Conservation (phyloP, 192 early-diverging fungal genomes). For the Coemansia sp. region DNA sequence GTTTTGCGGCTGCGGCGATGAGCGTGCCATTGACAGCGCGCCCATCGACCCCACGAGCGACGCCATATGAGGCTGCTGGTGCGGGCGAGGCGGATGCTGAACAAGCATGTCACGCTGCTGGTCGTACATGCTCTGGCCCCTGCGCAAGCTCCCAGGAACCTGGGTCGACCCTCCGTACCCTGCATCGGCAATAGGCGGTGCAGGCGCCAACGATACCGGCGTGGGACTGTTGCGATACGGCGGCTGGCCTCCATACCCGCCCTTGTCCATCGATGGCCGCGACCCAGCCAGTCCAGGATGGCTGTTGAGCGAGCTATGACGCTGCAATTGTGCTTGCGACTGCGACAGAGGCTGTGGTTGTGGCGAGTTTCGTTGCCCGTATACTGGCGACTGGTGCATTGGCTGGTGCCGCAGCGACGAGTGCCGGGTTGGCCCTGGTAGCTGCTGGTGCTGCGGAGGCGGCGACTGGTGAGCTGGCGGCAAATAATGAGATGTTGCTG, state of each 20-base stretch:
- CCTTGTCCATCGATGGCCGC: not conserved
- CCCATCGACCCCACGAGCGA: constrained; percentile 41
- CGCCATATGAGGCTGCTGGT: constrained; percentile 17
- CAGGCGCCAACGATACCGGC: not conserved
- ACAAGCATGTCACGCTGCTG: constrained; percentile 12
- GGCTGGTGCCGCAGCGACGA: constrained; percentile 18
- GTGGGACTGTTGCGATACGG: constrained; percentile 6
- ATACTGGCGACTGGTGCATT: constrained; percentile 19
- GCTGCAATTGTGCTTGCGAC: constrained; percentile 22
- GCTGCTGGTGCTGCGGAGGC: constrained; percentile 10
- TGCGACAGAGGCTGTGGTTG: constrained; percentile 24
- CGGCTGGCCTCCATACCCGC: not conserved
- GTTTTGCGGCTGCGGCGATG: constrained; percentile 1
- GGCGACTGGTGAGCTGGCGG: constrained; percentile 15
- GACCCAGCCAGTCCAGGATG: not conserved
- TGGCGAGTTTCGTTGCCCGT: constrained; percentile 17
- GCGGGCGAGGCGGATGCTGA: constrained; percentile 5
- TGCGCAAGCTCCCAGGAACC: constrained; percentile 2
- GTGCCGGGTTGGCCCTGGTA: not conserved
- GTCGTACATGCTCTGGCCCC: not conserved
- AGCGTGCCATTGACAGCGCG: constrained; percentile 20
- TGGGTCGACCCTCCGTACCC: not conserved
- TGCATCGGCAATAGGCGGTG: not conserved
- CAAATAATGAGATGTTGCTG: not conserved
- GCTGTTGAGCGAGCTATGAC: constrained; percentile 17